Base-by-base conservation (phyloP, 768 basidiomycete genomes). In the Leccinum disarticulatum region DNA sequence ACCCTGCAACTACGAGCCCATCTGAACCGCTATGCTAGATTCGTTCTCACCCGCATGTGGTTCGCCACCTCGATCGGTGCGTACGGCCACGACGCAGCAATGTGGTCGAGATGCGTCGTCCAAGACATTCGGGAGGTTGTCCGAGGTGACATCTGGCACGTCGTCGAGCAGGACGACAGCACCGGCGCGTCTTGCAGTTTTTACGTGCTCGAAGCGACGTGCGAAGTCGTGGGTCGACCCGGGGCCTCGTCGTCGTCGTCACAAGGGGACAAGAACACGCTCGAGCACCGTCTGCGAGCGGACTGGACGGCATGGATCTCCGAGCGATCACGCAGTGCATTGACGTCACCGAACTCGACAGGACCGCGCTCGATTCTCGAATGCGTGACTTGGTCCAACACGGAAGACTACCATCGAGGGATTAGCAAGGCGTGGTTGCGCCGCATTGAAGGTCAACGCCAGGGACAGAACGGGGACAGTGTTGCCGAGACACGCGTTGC, bases 301-400 rank as follows among this genome's bases (percentile, higher is more conserved):
- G 90, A 92, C 69, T 92, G 90, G 90, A 80, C 83, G 1, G 63
- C 71, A 1, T 91, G 87, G 68, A 79, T 91, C 52, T 63, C 69
- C 11, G 59, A 61, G 27, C 74, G 68, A 27, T 56, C 55, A 9
- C 30, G 13, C 41, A 19, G 41, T 19, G 2, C 10, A 5, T 43
- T 11, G 33, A 43, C 46, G 14, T 38, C 50, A 15, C 17, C 11
- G 15, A 59, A 46, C 15, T 2, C 28, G 3, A 43, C 35, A 50
- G 4, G 10, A n/a, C 53, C 28, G 22, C n/a, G 30, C 25, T 57
- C 65, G 63, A 59, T 64, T 56, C 49, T 65, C 60, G 41, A 66
- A 65, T 10, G 66, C 84, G 67, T 91, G 36, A 82, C 77, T 47
- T 90, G 88, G 87, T 76, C 83, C 4, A 87, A 90, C 66, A 77